These are phyloP conservation scores for Adansonia madagascariensis DNA, from an alignment of 441 rosid genomes.

Conservation along the genomic window DNA sequence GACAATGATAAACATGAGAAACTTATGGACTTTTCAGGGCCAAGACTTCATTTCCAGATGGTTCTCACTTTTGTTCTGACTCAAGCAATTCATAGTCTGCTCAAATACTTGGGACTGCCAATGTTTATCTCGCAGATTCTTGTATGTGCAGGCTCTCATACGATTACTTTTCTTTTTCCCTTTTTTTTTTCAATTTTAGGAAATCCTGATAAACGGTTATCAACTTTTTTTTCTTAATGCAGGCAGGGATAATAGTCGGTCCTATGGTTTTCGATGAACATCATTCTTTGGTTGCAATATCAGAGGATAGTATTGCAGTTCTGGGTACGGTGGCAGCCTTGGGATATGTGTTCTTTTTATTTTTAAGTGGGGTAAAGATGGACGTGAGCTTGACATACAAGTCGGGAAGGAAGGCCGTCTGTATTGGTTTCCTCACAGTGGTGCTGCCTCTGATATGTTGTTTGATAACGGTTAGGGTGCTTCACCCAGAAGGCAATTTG, in stretches of 20 bases:
- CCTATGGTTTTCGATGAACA: neutral
- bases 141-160: constrained; percentile 4
- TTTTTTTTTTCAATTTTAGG: neutral
- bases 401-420: neutral
- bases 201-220: neutral
- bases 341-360: constrained; percentile 16
- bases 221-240: neutral
- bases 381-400: neutral
- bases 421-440: neutral
- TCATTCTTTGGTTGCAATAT: neutral
- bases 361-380: constrained; percentile 22
- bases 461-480: neutral
- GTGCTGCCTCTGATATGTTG: constrained; percentile 13
- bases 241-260: constrained; percentile 18
- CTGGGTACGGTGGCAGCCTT: constrained; percentile 7
- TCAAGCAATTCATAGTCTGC: neutral
- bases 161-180: neutral
- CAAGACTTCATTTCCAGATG: constrained; percentile 21
- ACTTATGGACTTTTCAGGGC: constrained; percentile 2
- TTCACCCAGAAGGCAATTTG: neutral
- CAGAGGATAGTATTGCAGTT: constrained; percentile 10
- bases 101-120: constrained; percentile 20
- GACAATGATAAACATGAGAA: neutral
- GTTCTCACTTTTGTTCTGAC: neutral
- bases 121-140: constrained; percentile 20